Evolutionary conservation across 208 protist genomes (phyloP).

Genomic region (Phytomonas francai): DNA sequence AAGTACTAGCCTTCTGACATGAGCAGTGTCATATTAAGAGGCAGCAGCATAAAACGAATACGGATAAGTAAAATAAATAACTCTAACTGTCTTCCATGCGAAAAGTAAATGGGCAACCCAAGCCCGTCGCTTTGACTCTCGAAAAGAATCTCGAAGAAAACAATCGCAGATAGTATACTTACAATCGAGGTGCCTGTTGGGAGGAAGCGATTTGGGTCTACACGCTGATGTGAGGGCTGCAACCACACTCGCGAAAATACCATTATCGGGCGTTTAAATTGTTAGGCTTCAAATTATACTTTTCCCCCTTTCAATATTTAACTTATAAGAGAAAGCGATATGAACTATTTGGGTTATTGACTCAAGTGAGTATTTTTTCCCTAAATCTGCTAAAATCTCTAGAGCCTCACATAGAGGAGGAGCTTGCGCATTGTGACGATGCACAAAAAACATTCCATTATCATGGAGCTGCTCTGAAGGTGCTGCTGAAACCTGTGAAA

Average conservation of each 20-base stretch:
- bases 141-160: not conserved
- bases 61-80: not conserved
- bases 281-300: not conserved
- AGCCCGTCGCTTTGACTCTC: not conserved
- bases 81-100: not conserved
- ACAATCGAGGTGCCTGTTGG: not conserved
- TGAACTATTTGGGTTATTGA: not conserved
- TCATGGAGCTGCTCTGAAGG: not conserved
- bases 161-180: not conserved
- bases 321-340: not conserved
- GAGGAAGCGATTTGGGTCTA: not conserved
- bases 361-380: not conserved
- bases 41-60: not conserved
- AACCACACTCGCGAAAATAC: not conserved
- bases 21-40: not conserved
- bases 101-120: not conserved
- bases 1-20: not conserved
- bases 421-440: not conserved
- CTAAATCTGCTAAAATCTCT: not conserved
- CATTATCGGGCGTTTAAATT: not conserved
- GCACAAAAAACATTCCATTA: not conserved
- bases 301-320: too few species aligned
- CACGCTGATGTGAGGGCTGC: not conserved
- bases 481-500: not conserved
- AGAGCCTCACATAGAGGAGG: not conserved